These are phyloP conservation scores for Rhazya stricta DNA, from an alignment of 257 asterid genomes.

Conservation along the genomic window DNA sequence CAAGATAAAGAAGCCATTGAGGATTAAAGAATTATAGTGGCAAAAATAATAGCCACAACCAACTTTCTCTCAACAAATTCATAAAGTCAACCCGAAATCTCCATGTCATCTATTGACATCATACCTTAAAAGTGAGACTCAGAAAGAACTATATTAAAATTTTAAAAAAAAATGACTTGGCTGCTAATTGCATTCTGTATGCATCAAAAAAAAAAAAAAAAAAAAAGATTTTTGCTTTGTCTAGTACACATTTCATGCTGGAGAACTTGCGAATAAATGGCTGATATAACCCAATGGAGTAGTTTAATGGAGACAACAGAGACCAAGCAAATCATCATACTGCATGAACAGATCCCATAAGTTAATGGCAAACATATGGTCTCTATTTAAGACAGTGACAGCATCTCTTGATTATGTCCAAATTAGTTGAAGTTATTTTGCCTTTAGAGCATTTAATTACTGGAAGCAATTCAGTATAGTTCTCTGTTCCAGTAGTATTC, in stretches of 20 bases:
- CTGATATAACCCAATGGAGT: background rate
- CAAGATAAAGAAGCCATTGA: background rate
- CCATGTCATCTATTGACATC: background rate
- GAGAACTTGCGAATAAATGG: background rate
- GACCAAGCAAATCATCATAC: background rate
- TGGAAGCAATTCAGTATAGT: background rate
- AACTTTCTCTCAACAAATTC: background rate
- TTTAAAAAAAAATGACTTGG: background rate
- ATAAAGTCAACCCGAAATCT: background rate
- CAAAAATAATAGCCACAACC: background rate
- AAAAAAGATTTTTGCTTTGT: background rate
- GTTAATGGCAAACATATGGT: conserved; percentile 1
- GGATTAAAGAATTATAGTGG: background rate
- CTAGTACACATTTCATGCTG: background rate
- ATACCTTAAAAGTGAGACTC: background rate
- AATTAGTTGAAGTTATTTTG: background rate
- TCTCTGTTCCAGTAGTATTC: background rate
- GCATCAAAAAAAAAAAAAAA: background rate
- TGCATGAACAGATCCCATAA: background rate
- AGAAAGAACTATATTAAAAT: background rate
- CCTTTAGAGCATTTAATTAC: background rate
- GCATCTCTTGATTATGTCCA: background rate
- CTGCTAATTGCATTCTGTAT: background rate
- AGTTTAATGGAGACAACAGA: background rate
- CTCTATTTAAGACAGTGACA: background rate